A percentile compares a stretch with the other conserved stretches of the same genome.
Conservation (phyloP, 1,284 basidiomycete species). For the Hypsizygus ulmarius region DNA sequence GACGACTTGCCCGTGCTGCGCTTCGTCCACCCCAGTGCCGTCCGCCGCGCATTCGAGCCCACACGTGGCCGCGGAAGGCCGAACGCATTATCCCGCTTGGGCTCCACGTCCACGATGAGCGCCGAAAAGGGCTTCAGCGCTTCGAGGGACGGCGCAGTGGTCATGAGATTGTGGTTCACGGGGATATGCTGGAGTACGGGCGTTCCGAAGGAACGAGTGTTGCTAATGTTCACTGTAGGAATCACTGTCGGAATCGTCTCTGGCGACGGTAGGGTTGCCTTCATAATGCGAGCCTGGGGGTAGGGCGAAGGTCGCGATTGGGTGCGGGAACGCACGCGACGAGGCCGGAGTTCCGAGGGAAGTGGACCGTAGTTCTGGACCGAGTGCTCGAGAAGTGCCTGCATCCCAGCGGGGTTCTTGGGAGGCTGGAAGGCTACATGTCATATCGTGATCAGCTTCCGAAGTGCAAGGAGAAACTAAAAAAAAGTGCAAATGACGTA, state of each 20-base stretch:
- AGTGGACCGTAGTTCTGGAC: conserved; percentile 66
- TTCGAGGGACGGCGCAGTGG: conserved; percentile 36
- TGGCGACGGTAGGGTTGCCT: conserved; percentile 40
- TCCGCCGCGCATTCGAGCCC: conserved; percentile 52
- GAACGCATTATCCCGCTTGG: conserved; percentile 36
- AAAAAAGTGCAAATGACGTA: conserved; percentile 36
- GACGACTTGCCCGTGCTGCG: conserved; percentile 44
- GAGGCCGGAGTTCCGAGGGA: conserved; percentile 61
- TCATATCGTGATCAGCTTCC: conserved; percentile 10
- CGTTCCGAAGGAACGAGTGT: conserved; percentile 18
- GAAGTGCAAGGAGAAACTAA: neutral
- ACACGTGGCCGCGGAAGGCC: conserved; percentile 50
- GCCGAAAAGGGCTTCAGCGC: conserved; percentile 44
- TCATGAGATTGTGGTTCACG: conserved; percentile 38
- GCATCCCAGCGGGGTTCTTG: conserved; percentile 59
- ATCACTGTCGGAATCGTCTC: too few species aligned
- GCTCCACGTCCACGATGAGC: conserved; percentile 31
- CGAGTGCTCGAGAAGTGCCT: conserved; percentile 70
- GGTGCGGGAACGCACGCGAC: conserved; percentile 60
- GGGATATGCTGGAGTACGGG: conserved; percentile 34
- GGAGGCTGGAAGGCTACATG: conserved; percentile 69
- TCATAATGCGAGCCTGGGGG: conserved; percentile 46
- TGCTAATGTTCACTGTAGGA: conserved; percentile 17
- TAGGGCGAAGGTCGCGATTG: conserved; percentile 72
- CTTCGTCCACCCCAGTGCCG: conserved; percentile 61